Conservation (phyloP, 495 filamentous ascomycete species). For the Aspergillus nidulans region DNA sequence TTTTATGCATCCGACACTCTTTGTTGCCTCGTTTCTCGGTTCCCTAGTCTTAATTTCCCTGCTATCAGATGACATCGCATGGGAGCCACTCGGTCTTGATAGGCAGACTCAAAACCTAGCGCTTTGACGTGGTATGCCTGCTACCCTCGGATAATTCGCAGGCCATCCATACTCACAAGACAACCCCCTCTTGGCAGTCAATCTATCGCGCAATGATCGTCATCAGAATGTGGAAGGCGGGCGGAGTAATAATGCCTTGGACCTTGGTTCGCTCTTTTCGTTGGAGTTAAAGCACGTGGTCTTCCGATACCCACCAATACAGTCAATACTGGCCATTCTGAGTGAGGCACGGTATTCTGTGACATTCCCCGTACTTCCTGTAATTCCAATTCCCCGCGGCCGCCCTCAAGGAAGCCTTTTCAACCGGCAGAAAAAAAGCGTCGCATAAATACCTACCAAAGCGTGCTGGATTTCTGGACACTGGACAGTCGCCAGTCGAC, state of each 20-base stretch:
- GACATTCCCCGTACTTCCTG: conserved; percentile 6
- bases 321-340: not conserved
- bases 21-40: conserved; percentile 1
- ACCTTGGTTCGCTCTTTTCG: not conserved
- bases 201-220: conserved; percentile 1
- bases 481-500: not conserved
- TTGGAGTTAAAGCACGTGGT: not conserved
- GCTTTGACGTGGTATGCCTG: conserved; percentile 6
- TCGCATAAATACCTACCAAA: conserved; percentile 10
- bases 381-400: conserved; percentile 7
- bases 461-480: not conserved
- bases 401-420: conserved; percentile 14
- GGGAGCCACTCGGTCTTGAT: not conserved
- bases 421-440: conserved; percentile 25
- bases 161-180: not conserved
- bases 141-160: conserved; percentile 3
- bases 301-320: conserved; percentile 8
- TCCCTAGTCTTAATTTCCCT: no score
- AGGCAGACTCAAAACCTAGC: conserved; percentile 4
- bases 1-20: not conserved
- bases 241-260: not conserved
- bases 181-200: conserved; percentile 7
- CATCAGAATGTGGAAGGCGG: not conserved
- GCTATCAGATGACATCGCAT: not conserved
- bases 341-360: not conserved